Evolutionary conservation across 2,329 filamentous ascomycete species (phyloP).

Genomic region (Pseudonectria buxi): DNA sequence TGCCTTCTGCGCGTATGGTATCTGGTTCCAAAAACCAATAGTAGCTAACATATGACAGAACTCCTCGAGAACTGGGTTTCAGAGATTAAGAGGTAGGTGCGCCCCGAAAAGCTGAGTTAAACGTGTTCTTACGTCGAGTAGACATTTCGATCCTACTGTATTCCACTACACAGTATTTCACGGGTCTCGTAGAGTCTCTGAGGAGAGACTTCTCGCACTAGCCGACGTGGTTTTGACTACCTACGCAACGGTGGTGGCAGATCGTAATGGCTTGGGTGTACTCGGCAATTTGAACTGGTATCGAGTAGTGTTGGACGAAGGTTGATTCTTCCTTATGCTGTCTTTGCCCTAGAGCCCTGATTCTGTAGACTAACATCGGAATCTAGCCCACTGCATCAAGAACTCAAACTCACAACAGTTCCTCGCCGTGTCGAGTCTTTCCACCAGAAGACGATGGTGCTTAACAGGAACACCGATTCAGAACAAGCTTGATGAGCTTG

Average conservation of each 20-base stretch:
- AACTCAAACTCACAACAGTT: constrained; percentile 38
- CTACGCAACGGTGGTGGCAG: constrained; percentile 37
- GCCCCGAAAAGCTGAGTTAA: too few species aligned
- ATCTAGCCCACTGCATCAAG: constrained; percentile 39
- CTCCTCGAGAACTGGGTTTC: constrained; percentile 32
- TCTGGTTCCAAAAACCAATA: not conserved
- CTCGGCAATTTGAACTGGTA: constrained; percentile 34
- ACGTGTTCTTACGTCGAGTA: constrained; percentile 8
- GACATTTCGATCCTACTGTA: constrained; percentile 22
- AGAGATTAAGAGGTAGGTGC: constrained; percentile 30
- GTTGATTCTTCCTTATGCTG: constrained; percentile 22
- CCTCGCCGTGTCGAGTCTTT: constrained; percentile 33
- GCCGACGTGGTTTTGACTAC: constrained; percentile 40
- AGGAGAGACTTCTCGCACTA: constrained; percentile 20
- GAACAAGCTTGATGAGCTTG: constrained; percentile 44
- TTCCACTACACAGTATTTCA: constrained; percentile 31
- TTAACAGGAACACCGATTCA: constrained; percentile 49
- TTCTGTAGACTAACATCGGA: too few species aligned
- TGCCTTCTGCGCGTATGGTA: constrained; percentile 1
- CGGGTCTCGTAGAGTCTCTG: constrained; percentile 23
- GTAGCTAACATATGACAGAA: constrained; percentile 20
- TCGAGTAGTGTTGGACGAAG: constrained; percentile 39
- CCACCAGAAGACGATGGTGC: constrained; percentile 42
- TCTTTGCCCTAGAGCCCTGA: too few species aligned
- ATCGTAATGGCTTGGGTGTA: constrained; percentile 17